Evolutionary conservation across 1,284 basidiomycete genomes (phyloP).

Genomic region (Ceratobasidium theobromae): DNA sequence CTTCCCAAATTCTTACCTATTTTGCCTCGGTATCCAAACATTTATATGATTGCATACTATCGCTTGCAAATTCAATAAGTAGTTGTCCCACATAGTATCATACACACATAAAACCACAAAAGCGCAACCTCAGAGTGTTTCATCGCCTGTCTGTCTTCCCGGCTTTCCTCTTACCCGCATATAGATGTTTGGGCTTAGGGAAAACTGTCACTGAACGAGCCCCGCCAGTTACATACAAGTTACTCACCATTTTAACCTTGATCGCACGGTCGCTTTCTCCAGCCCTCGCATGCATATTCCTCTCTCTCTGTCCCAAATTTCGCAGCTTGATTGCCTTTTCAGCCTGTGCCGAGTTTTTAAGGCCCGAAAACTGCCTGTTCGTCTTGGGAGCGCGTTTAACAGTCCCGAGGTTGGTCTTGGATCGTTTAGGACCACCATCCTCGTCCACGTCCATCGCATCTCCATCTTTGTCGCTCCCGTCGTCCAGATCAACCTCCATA

Average conservation of each 20-base stretch:
- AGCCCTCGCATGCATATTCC: constrained; percentile 85
- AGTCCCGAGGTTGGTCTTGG: constrained; percentile 60
- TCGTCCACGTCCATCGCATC: constrained; percentile 47
- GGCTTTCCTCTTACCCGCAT: constrained; percentile 83
- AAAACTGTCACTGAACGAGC: constrained; percentile 42
- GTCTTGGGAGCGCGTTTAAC: constrained; percentile 60
- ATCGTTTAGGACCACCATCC: constrained; percentile 56
- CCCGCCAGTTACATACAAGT: constrained; percentile 36
- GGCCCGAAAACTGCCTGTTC: constrained; percentile 75
- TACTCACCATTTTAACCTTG: constrained; percentile 71
- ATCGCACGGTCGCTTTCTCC: constrained; percentile 86
- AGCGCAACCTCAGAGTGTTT: too few relatives aligned
- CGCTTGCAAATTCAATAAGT: too few relatives aligned
- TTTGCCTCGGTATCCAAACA: too few relatives aligned
- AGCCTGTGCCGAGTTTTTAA: constrained; percentile 77
- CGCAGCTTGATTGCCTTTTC: constrained; percentile 77
- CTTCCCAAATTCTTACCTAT: neutral
- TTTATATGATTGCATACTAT: too few relatives aligned
- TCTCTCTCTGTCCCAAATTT: constrained; percentile 79
- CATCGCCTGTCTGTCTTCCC: constrained; percentile 85
- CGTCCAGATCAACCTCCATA: constrained; percentile 58
- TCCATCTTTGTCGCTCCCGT: constrained; percentile 41
- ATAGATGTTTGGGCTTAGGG: constrained; percentile 78
- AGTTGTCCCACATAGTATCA: too few relatives aligned
- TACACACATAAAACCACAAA: too few relatives aligned